Evolutionary conservation across 1,284 basidiomycete species (phyloP).

Genomic region (Cutaneotrichosporon cavernicola): DNA sequence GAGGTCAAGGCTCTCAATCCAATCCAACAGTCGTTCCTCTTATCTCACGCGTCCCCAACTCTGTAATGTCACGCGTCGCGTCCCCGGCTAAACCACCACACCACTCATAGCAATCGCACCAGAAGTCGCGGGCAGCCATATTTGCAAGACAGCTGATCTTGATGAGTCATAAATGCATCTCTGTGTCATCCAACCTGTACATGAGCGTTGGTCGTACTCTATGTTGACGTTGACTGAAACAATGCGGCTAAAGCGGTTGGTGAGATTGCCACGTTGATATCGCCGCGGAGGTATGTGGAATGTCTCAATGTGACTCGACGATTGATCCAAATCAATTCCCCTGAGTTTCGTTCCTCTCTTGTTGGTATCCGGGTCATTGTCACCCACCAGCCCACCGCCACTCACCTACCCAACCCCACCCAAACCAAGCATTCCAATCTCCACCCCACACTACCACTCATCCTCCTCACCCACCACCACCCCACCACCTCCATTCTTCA

Average conservation of each 20-base stretch:
- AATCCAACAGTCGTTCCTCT: background rate
- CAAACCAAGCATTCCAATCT: background rate
- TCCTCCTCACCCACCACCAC: background rate
- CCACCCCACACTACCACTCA: background rate
- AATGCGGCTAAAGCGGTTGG: background rate
- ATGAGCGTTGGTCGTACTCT: too few species aligned
- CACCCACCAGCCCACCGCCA: background rate
- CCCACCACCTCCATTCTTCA: background rate
- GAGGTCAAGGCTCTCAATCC: too few species aligned
- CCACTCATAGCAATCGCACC: background rate
- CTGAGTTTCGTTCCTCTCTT: background rate
- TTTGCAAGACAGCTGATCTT: too few species aligned
- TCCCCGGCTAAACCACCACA: background rate
- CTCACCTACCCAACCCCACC: background rate
- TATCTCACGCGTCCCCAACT: background rate
- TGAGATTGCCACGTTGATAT: background rate
- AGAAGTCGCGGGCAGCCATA: background rate
- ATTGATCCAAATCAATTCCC: background rate
- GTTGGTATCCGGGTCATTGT: too few species aligned
- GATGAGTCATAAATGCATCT: background rate
- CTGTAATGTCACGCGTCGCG: background rate
- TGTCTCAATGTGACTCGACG: background rate
- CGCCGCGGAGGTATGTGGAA: background rate
- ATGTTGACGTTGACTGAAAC: too few species aligned
- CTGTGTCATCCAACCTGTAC: too few species aligned